Conservation (phyloP, 495 filamentous ascomycete species). For the Xylaria intraflava region DNA sequence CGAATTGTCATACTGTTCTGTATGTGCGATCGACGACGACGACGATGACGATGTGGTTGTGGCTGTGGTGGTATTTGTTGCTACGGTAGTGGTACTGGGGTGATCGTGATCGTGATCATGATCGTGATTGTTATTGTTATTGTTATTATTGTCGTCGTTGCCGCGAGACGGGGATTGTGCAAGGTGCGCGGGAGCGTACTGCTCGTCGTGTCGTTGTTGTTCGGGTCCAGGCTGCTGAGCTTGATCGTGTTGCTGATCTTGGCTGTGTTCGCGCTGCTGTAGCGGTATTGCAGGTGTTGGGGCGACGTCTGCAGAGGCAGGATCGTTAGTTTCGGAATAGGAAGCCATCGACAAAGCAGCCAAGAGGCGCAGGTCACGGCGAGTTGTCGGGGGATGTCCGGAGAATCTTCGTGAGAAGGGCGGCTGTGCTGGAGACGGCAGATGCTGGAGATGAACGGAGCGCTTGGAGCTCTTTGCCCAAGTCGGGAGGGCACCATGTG, state of each 20-base stretch:
- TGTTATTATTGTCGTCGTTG: not conserved
- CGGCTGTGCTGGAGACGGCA: not conserved
- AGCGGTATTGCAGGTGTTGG: not conserved
- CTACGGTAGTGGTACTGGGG: not conserved
- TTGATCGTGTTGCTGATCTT: not conserved
- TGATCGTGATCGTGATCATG: not conserved
- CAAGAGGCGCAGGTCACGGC: constrained; percentile 12
- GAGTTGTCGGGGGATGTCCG: constrained; percentile 31
- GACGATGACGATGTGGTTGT: not conserved
- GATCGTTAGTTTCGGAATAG: constrained; percentile 18
- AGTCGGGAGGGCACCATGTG: not conserved
- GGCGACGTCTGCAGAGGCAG: constrained; percentile 3
- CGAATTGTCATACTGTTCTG: constrained; percentile 11
- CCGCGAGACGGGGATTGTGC: not conserved
- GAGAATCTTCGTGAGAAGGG: constrained; percentile 29
- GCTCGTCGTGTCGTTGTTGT: not conserved
- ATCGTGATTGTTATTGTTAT: too few species aligned
- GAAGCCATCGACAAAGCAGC: constrained; percentile 15
- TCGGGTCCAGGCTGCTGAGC: not conserved
- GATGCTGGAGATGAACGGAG: not conserved
- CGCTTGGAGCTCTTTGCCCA: not conserved
- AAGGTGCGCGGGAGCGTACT: not conserved
- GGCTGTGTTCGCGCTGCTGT: not conserved
- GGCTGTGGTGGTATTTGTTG: not conserved
- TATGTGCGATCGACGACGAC: not conserved